Evolutionary conservation across 768 basidiomycete species (phyloP).

Genomic region (Gymnopilus dilepis): DNA sequence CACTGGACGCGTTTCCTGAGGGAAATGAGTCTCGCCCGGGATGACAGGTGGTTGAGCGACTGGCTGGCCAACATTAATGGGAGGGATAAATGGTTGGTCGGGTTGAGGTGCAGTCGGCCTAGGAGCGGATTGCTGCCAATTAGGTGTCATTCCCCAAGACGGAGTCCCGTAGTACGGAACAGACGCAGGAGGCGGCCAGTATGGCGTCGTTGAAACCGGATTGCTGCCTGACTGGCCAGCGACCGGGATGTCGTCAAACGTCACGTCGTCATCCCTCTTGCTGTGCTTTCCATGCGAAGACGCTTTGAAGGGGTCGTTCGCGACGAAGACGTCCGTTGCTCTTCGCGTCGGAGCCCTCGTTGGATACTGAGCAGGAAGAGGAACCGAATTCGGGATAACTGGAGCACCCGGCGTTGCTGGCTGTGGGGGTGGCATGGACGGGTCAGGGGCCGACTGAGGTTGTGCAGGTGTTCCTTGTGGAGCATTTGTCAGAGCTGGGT

Average conservation of each 20-base stretch:
- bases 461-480: not conserved
- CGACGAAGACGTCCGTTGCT: not conserved
- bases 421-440: not conserved
- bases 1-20: too few relatives aligned
- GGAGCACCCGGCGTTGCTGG: not conserved
- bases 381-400: not conserved
- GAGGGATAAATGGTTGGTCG: not conserved
- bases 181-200: not conserved
- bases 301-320: not conserved
- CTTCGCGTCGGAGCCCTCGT: not conserved
- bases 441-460: not conserved
- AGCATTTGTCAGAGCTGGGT: not conserved
- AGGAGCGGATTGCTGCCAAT: not conserved
- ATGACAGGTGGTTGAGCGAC: not conserved
- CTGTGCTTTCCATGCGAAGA: not conserved
- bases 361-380: not conserved
- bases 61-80: not conserved
- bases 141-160: too few relatives aligned
- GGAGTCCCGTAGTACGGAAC: not conserved
- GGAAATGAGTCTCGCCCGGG: too few relatives aligned
- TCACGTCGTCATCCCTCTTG: not conserved
- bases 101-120: not conserved
- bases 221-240: not conserved
- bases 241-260: constrained; percentile 1
- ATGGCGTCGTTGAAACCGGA: not conserved